Conservation (phyloP, 495 filamentous ascomycete species). For the Podospora pseudoanserina region DNA sequence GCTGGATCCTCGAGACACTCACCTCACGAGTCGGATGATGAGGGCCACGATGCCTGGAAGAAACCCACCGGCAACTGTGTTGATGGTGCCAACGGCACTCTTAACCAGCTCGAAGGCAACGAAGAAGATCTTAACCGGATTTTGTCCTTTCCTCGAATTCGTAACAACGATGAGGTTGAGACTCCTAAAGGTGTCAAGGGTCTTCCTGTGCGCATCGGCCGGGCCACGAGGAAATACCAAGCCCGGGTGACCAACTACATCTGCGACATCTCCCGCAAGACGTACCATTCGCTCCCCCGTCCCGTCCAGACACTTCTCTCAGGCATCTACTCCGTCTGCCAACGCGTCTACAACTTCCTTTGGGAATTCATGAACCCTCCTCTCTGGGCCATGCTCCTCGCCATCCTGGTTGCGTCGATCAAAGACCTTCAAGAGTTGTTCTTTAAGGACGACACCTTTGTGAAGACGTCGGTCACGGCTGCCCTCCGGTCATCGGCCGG, state of each 20-base stretch:
- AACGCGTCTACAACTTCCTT: conserved; percentile 59
- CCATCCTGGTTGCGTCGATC: conserved; percentile 87
- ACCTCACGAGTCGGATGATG: conserved; percentile 43
- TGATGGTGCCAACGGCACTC: conserved; percentile 10
- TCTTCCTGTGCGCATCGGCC: conserved; percentile 25
- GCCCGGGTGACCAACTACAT: conserved; percentile 39
- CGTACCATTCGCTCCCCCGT: conserved; percentile 49
- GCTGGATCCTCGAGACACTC: conserved; percentile 39
- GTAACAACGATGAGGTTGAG: conserved; percentile 32
- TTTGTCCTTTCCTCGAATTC: conserved; percentile 45
- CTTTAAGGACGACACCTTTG: conserved; percentile 83
- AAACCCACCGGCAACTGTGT: conserved; percentile 25
- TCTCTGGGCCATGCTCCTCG: conserved; percentile 90
- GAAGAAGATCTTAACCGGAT: conserved; percentile 34
- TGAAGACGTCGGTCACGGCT: conserved; percentile 87
- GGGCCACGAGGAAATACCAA: conserved; percentile 18
- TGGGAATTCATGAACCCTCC: conserved; percentile 98
- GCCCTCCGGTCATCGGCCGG: conserved; percentile 80
- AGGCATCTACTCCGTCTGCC: conserved; percentile 36
- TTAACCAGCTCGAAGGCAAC: conserved; percentile 14
- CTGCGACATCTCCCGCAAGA: conserved; percentile 23
- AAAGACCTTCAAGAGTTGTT: conserved; percentile 78
- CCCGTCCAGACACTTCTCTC: conserved; percentile 54
- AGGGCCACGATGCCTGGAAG: conserved; percentile 29
- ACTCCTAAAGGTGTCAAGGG: conserved; percentile 34